Evolutionary conservation across 495 filamentous ascomycete genomes (phyloP).

Genomic region (Tuber umbilicatum): DNA sequence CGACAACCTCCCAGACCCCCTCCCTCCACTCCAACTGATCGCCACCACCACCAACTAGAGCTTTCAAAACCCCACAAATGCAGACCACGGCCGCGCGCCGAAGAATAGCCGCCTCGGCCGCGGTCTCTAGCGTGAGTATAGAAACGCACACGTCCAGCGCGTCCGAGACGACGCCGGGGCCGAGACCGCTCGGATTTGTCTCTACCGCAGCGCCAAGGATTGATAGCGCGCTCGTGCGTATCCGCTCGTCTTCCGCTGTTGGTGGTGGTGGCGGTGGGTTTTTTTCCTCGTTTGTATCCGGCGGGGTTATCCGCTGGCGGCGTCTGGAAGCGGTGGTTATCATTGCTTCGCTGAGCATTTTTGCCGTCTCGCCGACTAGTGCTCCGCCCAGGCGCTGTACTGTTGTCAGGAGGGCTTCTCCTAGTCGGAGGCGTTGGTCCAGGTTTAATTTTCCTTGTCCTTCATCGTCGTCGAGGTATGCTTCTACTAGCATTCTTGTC

Average conservation of each 20-base stretch:
- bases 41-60: constrained; percentile 44
- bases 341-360: constrained; percentile 55
- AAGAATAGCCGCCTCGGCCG: constrained; percentile 61
- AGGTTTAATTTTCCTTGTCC: constrained; percentile 40
- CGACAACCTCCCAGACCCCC: constrained; percentile 58
- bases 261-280: too few species aligned
- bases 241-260: constrained; percentile 63
- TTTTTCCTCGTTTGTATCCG: constrained; percentile 42
- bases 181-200: constrained; percentile 58
- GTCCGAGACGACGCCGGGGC: constrained; percentile 49
- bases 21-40: constrained; percentile 52
- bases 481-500: constrained; percentile 58
- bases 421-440: constrained; percentile 64
- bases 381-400: constrained; percentile 60
- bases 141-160: constrained; percentile 62
- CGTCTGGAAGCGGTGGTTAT: constrained; percentile 62
- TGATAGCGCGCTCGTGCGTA: constrained; percentile 70
- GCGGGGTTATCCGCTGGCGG: too few species aligned
- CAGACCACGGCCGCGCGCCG: constrained; percentile 65
- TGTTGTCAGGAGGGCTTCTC: constrained; percentile 64
- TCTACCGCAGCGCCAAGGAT: constrained; percentile 62
- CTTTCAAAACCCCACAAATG: constrained; percentile 59
- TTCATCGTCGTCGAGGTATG: constrained; percentile 55
- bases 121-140: constrained; percentile 60
- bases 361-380: constrained; percentile 54